Evolutionary conservation across 2,329 filamentous ascomycete species (phyloP), one percentile per base, ranked within the genome.

Genomic region (Phialophora chinensis): DNA sequence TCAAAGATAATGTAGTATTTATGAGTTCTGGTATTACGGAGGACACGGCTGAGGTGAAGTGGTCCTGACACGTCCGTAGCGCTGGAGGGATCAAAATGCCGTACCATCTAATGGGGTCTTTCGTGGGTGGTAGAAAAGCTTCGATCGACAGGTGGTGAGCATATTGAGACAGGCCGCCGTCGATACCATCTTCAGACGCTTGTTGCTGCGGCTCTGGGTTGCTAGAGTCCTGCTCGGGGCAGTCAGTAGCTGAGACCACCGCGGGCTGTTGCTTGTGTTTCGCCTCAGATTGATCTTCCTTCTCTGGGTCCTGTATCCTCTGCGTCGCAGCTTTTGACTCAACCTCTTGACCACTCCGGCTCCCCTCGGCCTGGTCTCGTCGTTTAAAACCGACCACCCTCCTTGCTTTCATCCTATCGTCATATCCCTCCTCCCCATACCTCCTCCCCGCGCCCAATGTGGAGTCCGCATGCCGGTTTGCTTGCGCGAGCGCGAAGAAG

Each of bases 381-480:
- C 59, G 59, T 31, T 57, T 11, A 47, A 53, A 70, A n/a, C 63
- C 63, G 20, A 73, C 65, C 65, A 72, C 78, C 65, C 75, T 75
- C 25, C 74, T 77, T 17, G 82, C 81, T 71, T 83, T 82, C 82
- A 84, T 84, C 35, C 82, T 75, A 54, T 80, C 79, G 73, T 84
- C 82, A 66, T 83, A 84, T 68, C 80, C 82, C 61, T 84, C 82
- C 42, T 79, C 75, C 14, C 82, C 82, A 75, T 81, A 82, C 58
- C 79, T 74, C 62, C 80, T 77, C 17, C 79, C 79, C 17, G 76
- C 74, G 29, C 75, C 75, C 12, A 73, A 60, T 14, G 70, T 71
- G 66, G 78, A 80, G 33, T 77, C 78, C 66, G 78, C 79, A 33
- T 77, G 78, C 67, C 81, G 81, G 67, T 84, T 84, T 44, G 82